Base-by-base conservation (phyloP, 2,329 filamentous ascomycete genomes). In the Ophiostoma sp. region DNA sequence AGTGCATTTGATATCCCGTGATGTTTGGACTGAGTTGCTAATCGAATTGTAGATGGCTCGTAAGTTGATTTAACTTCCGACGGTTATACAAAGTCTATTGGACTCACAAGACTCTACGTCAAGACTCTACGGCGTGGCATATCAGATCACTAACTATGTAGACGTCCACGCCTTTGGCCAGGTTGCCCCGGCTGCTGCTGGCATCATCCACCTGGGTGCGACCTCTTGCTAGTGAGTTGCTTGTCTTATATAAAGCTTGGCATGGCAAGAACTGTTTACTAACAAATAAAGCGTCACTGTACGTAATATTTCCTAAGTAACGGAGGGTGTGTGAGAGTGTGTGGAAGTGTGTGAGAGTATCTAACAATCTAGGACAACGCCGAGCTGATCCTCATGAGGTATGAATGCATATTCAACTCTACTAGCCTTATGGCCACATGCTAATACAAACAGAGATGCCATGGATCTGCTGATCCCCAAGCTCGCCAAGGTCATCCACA, bases 151-250 rank as follows among this genome's bases (percentile, higher is more conserved):
- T 63, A 12, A 63, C 60, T 5, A 65, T 68, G 52, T 83, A 69
- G 87, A 90, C 75, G 89, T 94, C 64, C 87, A 92, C 73, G 88
- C 90, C 14, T 94, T 89, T 77, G 92, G 90, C 3, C 79, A 84
- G 72, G 87, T 84, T 70, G 90, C 90, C 3, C 91, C 91, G 0
- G 89, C 86, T 45, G 92, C 92, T 9, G 91, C 90, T 14, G 91
- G 91, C 45, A 90, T 95, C 73, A 94, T 97, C 70, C 92, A 97
- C 77, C 87, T 84, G 77, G 89, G 89, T 72, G 87, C 87, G 67
- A 89, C 84, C 27, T 71, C 70, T 9, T 86, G 82, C 77, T 87
- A 73, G 67, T 68, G 41, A 69, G 65, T 67, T 70, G 68, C 36
- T 45, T 18, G 16, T 12, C 27, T 8, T n/a, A n/a, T 12, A 11